Conservation (phyloP, 139 green algal species). For the Chlorella sp. region DNA sequence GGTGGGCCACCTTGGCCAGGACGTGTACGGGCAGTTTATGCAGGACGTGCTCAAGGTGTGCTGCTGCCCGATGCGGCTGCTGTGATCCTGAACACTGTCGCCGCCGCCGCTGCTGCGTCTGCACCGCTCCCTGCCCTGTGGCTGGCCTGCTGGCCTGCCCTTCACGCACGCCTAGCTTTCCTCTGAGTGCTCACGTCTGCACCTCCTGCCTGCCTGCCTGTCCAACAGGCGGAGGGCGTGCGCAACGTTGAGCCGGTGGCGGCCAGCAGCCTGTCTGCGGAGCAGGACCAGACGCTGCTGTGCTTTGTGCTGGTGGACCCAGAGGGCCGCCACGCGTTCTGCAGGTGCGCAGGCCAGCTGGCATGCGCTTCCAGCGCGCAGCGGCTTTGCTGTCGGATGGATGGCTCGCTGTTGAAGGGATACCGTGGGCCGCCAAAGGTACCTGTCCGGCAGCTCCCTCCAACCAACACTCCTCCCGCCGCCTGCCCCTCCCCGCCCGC, state of each 20-base stretch:
- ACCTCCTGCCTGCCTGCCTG: background rate
- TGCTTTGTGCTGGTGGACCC: conserved; percentile 91
- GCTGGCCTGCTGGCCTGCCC: no score
- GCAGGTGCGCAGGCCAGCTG: conserved; percentile 14
- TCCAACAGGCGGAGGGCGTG: conserved; percentile 58
- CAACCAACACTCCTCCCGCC: background rate
- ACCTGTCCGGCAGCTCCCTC: background rate
- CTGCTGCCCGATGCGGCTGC: no score
- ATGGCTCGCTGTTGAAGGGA: no score
- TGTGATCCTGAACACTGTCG: no score
- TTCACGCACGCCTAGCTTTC: no score
- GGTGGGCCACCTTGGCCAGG: conserved; percentile 78
- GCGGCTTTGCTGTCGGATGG: no score
- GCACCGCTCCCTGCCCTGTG: no score
- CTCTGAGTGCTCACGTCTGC: background rate
- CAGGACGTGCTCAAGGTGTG: conserved; percentile 70
- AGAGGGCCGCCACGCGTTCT: conserved; percentile 74
- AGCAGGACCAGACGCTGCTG: conserved; percentile 75
- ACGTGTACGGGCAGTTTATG: conserved; percentile 88
- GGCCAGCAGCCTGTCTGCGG: conserved; percentile 3
- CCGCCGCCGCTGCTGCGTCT: no score
- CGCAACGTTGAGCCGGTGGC: conserved; percentile 42
- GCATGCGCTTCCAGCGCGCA: no score
- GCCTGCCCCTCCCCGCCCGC: background rate
- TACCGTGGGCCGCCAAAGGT: no score